These are phyloP conservation scores for Colletotrichum liriopes DNA, from an alignment of 2,329 filamentous ascomycete species.

Conservation along the genomic window DNA sequence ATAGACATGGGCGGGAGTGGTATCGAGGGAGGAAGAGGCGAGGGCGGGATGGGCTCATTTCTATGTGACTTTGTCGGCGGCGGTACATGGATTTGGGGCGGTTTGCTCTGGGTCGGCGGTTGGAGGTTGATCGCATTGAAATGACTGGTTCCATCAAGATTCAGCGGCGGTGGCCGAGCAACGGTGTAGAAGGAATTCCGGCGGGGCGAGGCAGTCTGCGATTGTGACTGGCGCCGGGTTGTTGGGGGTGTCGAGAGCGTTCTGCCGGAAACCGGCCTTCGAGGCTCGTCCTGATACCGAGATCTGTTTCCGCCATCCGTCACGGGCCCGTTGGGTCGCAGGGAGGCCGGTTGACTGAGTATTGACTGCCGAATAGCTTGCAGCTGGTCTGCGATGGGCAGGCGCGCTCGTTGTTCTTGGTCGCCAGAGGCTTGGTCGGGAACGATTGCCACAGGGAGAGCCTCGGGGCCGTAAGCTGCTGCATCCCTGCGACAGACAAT, in stretches of 20 bases:
- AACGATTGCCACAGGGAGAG: constrained; percentile 68
- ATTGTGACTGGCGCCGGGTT: constrained; percentile 55
- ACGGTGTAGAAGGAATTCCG: constrained; percentile 67
- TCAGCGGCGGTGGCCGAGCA: constrained; percentile 60
- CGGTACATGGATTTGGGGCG: constrained; percentile 48
- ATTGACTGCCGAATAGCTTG: constrained; percentile 48
- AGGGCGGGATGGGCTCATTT: constrained; percentile 55
- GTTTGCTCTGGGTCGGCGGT: constrained; percentile 27
- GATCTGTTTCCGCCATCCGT: constrained; percentile 47
- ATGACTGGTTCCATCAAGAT: constrained; percentile 53
- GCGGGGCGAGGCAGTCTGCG: constrained; percentile 54
- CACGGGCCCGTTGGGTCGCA: constrained; percentile 47
- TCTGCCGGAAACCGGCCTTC: constrained; percentile 54
- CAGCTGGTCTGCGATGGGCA: constrained; percentile 54
- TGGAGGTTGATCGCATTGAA: constrained; percentile 28
- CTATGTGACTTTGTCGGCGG: constrained; percentile 51
- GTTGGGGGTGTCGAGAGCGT: constrained; percentile 70
- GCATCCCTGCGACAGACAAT: constrained; percentile 72
- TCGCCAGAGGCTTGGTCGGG: constrained; percentile 56
- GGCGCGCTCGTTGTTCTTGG: constrained; percentile 54
- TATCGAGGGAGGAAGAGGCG: constrained; percentile 69
- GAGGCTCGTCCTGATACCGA: constrained; percentile 51
- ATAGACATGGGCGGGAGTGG: constrained; percentile 78
- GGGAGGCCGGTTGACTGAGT: constrained; percentile 48
- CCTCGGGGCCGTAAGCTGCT: constrained; percentile 72